These are phyloP conservation scores for Nakataea oryzae DNA, from an alignment of 2,329 filamentous ascomycete species.

Conservation along the genomic window DNA sequence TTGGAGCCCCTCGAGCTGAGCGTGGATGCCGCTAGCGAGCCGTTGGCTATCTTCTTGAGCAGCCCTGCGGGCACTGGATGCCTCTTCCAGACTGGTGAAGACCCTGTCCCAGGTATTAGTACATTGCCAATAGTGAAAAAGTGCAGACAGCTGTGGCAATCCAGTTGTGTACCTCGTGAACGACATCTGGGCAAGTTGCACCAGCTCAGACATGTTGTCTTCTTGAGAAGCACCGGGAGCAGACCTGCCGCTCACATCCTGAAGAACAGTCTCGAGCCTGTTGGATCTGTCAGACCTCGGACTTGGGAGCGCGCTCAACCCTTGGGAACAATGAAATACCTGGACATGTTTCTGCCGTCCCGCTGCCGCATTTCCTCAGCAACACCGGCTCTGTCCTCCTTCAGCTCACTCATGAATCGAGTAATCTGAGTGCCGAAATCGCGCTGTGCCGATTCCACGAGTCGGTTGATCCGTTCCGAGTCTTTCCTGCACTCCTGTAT, in stretches of 20 bases:
- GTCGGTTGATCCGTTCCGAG: constrained; percentile 3
- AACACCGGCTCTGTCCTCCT: neutral
- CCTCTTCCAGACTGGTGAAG: neutral
- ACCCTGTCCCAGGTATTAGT: neutral
- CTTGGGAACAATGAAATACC: neutral
- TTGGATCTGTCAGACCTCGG: neutral
- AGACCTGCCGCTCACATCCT: neutral
- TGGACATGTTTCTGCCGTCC: neutral
- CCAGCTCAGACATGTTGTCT: neutral
- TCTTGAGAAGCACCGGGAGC: neutral
- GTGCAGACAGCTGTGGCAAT: neutral
- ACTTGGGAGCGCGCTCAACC: neutral
- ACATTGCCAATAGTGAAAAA: neutral
- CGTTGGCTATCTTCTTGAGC: neutral
- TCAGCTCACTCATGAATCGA: neutral
- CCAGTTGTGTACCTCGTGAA: neutral
- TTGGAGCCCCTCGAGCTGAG: neutral
- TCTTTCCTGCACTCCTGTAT: neutral
- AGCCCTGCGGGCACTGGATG: neutral
- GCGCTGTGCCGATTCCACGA: neutral
- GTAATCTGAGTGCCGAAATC: neutral
- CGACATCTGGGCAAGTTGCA: neutral
- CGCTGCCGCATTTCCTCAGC: constrained; percentile 1
- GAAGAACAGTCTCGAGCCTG: neutral
- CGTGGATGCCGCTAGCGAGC: neutral